Evolutionary conservation across 768 basidiomycete species (phyloP), one percentile per base, ranked within the genome.

Genomic region (Termitomyces sp.): DNA sequence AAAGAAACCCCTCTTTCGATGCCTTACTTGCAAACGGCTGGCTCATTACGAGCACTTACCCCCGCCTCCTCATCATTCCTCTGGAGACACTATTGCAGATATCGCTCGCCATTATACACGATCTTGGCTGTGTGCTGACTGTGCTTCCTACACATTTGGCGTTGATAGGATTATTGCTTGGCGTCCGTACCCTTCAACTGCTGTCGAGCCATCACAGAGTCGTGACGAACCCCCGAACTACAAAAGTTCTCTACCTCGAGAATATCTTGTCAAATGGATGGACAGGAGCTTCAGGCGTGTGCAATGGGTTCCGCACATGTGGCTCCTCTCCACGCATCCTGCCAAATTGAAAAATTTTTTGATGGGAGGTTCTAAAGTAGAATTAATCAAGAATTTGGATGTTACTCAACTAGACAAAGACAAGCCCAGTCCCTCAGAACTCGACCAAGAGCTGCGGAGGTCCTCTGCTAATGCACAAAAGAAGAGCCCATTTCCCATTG

Each of bases 271-370:
- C 55, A 98, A 98, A 69, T 98, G 94, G 93, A 70, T 71, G 9
- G 84, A 79, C 41, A 74, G 88, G 46, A 91, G 93, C 62, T 98
- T 90, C 70, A 76, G 89, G 54, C 82, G 88, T 44, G 74, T 82
- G 11, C 80, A 88, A 68, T 98, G 94, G 94, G 93, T 97, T 2
- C 89, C 93, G 32, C 94, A 98, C 64, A 85, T 88, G 76, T 98
- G 93, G 93, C 76, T 97, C 2, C 74, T 85, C 32, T 82, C 87
- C 10, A 85, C 82, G n/a, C 76, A 83, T 52, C 67, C 72, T n/a
- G 66, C 70, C 11, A 91, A 87, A 66, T 72, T 97, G 58, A 88
- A 87, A 62, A 82, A 90, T 67, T 98, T 96, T 72, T 74, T 95
- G 40, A 62, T 69, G 9, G 75, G 78, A 14, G 92, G 94, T 3